phyloP scores from a whole-genome alignment of 1,139 yeast genomes.

The Suhomyces ambrosiae region DNA sequence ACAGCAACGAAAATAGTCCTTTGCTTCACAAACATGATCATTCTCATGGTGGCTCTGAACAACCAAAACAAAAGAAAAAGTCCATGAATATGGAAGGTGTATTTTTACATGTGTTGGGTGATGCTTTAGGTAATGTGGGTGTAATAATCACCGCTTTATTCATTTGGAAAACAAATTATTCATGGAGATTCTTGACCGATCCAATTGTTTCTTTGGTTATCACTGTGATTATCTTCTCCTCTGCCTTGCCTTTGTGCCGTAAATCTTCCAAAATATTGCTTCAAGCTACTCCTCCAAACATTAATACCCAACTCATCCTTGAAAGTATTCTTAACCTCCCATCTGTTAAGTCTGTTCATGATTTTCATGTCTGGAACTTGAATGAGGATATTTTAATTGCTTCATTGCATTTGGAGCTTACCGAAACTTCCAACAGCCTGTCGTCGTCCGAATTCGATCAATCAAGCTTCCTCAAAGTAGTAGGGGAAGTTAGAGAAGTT shows the following conservation, averaged over 20 bases:
- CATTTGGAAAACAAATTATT: constrained; percentile 89
- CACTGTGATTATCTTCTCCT: constrained; percentile 83
- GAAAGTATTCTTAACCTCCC: constrained; percentile 65
- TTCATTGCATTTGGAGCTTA: constrained; percentile 80
- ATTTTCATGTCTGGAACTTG: constrained; percentile 94
- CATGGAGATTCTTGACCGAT: constrained; percentile 86
- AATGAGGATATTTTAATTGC: constrained; percentile 88
- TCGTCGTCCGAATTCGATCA: constrained; percentile 28
- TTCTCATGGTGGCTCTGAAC: constrained; percentile 15
- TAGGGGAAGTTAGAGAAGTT: constrained; percentile 74
- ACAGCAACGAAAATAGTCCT: constrained; percentile 11
- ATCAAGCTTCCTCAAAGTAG: constrained; percentile 63
- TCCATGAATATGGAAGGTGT: constrained; percentile 98
- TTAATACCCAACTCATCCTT: constrained; percentile 75
- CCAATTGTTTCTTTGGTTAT: constrained; percentile 84
- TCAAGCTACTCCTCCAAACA: constrained; percentile 87
- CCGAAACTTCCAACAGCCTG: constrained; percentile 34
- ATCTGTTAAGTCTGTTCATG: constrained; percentile 85
- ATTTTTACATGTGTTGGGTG: constrained; percentile 91
- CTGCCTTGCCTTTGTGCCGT: constrained; percentile 88
- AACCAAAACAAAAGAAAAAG: constrained; percentile 34
- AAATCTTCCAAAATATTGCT: constrained; percentile 83
- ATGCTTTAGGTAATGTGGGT: constrained; percentile 93
- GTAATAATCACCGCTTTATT: constrained; percentile 87
- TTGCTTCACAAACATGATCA: constrained; percentile 10